Evolutionary conservation across 2,329 filamentous ascomycete species (phyloP).

Genomic region (Phoma herbarum): DNA sequence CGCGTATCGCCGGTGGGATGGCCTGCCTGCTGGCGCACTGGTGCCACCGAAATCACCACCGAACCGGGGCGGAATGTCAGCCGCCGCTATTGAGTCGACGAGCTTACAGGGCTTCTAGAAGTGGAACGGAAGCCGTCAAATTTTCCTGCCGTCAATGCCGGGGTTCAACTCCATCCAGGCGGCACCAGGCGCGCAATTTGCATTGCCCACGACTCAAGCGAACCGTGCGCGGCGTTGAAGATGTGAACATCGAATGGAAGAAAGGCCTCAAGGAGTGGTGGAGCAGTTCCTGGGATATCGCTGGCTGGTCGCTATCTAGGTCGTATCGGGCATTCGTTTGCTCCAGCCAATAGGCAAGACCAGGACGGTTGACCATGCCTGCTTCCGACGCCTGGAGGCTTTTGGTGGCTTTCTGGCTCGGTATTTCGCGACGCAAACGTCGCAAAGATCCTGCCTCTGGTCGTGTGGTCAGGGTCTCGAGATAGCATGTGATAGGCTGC

Average conservation of each 20-base stretch:
- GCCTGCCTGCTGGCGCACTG: slow-evolving; percentile 21
- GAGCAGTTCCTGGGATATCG: slow-evolving; percentile 7
- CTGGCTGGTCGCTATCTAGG: slow-evolving; percentile 16
- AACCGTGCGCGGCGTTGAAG: slow-evolving; percentile 6
- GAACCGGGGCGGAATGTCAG: slow-evolving; percentile 19
- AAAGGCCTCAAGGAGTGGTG: slow-evolving; percentile 19
- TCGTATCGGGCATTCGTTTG: neutral
- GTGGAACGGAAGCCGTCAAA: slow-evolving; percentile 22
- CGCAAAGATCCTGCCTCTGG: slow-evolving; percentile 18
- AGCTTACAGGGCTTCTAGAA: slow-evolving; percentile 26
- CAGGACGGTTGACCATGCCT: slow-evolving; percentile 19
- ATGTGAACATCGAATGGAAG: slow-evolving; percentile 11
- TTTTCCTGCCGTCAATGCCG: slow-evolving; percentile 21
- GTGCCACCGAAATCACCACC: slow-evolving; percentile 30
- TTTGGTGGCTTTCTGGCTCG: slow-evolving; percentile 13
- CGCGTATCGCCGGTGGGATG: slow-evolving; percentile 21
- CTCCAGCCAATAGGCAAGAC: slow-evolving; percentile 28
- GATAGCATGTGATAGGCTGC: slow-evolving; percentile 19
- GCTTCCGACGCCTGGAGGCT: neutral
- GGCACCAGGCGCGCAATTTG: slow-evolving; percentile 4
- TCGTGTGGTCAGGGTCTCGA: slow-evolving; percentile 14
- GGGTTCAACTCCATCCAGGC: slow-evolving; percentile 4
- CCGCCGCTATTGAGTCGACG: slow-evolving; percentile 13
- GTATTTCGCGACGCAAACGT: slow-evolving; percentile 14
- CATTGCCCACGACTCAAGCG: slow-evolving; percentile 4